Conservation (phyloP, 2,329 filamentous ascomycete species). For the Fusarium chuoi region DNA sequence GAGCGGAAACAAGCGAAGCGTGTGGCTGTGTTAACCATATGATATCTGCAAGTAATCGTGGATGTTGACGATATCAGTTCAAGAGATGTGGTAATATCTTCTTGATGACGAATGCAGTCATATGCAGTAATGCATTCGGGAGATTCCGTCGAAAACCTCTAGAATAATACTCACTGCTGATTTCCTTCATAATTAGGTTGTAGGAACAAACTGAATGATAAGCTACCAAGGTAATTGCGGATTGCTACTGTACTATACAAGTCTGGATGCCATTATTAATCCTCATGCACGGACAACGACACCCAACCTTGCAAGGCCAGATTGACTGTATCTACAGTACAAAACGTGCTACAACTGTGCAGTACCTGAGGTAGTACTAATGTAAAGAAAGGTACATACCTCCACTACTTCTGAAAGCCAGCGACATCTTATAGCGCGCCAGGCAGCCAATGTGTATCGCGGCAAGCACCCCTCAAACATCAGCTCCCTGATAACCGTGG, state of each 20-base stretch:
- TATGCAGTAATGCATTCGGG: background rate
- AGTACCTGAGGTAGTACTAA: background rate
- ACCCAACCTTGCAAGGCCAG: constrained; percentile 13
- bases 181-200: background rate
- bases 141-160: background rate
- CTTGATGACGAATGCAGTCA: background rate
- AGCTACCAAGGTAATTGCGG: background rate
- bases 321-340: background rate
- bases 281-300: background rate
- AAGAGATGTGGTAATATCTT: background rate
- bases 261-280: constrained; percentile 6
- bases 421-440: constrained; percentile 10
- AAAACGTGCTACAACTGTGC: background rate
- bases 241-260: background rate
- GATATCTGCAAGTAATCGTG: background rate
- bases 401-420: background rate
- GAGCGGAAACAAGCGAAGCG: constrained; percentile 18
- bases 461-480: constrained; percentile 20
- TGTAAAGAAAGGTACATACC: too few species aligned
- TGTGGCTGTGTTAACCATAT: constrained; percentile 22
- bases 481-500: background rate
- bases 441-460: constrained; percentile 42
- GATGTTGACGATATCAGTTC: background rate
- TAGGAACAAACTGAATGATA: background rate
- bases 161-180: background rate